Evolutionary conservation across 306 rosid species (phyloP).

Genomic region (Hippophae rhamnoides): DNA sequence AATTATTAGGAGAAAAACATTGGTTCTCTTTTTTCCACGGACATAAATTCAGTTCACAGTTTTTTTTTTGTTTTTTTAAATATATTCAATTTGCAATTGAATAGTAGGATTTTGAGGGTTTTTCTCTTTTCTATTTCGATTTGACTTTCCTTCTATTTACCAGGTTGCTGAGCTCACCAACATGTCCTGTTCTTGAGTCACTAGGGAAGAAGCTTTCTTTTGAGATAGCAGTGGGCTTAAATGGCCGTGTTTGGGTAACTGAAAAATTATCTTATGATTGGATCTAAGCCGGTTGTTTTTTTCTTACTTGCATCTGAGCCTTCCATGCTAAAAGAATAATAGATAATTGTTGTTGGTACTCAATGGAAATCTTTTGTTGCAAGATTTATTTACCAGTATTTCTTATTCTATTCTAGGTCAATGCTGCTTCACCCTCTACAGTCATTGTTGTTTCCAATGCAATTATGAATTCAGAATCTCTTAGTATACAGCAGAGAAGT

Average conservation of each 20-base stretch:
- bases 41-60: neutral
- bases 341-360: neutral
- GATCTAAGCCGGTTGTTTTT: slow-evolving; percentile 3
- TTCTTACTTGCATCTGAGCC: neutral
- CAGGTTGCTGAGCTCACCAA: slow-evolving; percentile 71
- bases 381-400: neutral
- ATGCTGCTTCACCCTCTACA: slow-evolving; percentile 56
- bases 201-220: slow-evolving; percentile 90
- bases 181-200: slow-evolving; percentile 68
- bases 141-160: slow-evolving; percentile 9
- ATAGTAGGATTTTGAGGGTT: neutral
- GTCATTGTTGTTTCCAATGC: slow-evolving; percentile 58
- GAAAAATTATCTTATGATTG: neutral
- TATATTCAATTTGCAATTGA: too few species aligned
- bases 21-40: neutral
- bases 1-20: neutral
- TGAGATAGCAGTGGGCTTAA: slow-evolving; percentile 77
- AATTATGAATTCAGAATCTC: slow-evolving; percentile 55
- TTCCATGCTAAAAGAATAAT: neutral
- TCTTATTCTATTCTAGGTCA: slow-evolving; percentile 38
- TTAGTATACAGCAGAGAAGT: slow-evolving; percentile 75
- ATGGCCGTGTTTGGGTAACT: slow-evolving; percentile 89
- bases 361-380: slow-evolving; percentile 6
- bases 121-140: slow-evolving; percentile 1
- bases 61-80: too few species aligned